phyloP scores from a whole-genome alignment of 441 rosid species.

The Omphalea diandra region DNA sequence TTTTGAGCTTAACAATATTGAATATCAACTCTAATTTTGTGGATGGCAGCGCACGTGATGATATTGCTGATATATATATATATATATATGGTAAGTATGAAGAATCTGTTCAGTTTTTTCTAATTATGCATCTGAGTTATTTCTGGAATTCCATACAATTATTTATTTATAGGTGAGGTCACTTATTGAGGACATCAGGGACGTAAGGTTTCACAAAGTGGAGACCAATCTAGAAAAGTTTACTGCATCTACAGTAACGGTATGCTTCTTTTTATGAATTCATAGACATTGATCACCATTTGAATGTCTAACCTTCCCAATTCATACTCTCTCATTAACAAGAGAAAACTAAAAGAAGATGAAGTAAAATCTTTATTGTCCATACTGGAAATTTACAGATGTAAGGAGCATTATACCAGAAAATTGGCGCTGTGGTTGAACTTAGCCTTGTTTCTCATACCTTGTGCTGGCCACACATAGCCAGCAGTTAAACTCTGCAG shows the following conservation, averaged over 20 bases:
- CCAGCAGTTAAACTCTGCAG: neutral
- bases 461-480: neutral
- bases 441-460: neutral
- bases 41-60: conserved; percentile 74
- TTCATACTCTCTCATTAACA: neutral
- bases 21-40: conserved; percentile 23
- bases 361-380: neutral
- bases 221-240: conserved; percentile 85
- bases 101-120: conserved; percentile 17
- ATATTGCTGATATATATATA: conserved; percentile 84
- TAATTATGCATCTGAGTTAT: conserved; percentile 16
- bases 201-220: conserved; percentile 92
- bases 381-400: neutral
- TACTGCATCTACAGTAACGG: conserved; percentile 95
- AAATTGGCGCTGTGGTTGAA: neutral
- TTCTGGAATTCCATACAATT: conserved; percentile 8
- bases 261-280: conserved; percentile 27
- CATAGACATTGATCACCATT: neutral
- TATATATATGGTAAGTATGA: conserved; percentile 71
- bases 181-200: conserved; percentile 88
- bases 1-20: conserved; percentile 18
- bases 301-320: neutral
- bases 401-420: neutral
- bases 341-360: no score
- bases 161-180: conserved; percentile 62